phyloP scores from a whole-genome alignment of 2,329 filamentous ascomycete genomes.

The Cryphonectria japonica region DNA sequence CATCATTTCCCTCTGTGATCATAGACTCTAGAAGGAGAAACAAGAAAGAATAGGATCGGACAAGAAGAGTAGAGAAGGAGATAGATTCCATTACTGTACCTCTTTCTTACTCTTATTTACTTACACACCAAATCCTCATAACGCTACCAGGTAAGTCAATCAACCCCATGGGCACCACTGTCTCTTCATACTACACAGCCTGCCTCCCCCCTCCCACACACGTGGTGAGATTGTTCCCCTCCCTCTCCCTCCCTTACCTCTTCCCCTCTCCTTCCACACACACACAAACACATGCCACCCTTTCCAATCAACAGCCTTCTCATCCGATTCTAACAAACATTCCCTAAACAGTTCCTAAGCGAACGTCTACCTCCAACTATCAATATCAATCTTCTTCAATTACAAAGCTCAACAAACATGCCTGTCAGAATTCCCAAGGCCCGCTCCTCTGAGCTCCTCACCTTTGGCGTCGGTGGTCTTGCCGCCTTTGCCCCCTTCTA shows the following conservation, averaged over 20 bases:
- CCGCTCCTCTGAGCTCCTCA: conserved; percentile 52
- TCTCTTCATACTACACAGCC: background rate
- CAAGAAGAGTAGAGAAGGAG: background rate
- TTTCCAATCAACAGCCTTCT: background rate
- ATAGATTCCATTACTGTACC: background rate
- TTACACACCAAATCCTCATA: background rate
- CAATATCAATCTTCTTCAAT: background rate
- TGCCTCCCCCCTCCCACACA: background rate
- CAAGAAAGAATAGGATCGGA: background rate
- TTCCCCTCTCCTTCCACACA: background rate
- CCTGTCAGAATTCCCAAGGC: conserved; percentile 55
- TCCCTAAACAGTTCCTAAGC: background rate
- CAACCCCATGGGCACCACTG: too few relatives aligned
- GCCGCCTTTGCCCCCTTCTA: conserved; percentile 60
- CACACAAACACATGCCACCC: background rate
- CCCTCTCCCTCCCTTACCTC: background rate
- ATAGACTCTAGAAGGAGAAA: background rate
- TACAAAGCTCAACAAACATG: conserved; percentile 43
- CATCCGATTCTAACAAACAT: background rate
- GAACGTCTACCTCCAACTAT: background rate
- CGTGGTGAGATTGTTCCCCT: background rate
- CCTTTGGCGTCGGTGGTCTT: conserved; percentile 58
- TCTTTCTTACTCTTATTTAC: background rate
- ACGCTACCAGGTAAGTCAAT: background rate
- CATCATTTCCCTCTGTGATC: background rate